phyloP scores from a whole-genome alignment of 176 grass and related monocot species.

The Coix lacrymajobi region DNA sequence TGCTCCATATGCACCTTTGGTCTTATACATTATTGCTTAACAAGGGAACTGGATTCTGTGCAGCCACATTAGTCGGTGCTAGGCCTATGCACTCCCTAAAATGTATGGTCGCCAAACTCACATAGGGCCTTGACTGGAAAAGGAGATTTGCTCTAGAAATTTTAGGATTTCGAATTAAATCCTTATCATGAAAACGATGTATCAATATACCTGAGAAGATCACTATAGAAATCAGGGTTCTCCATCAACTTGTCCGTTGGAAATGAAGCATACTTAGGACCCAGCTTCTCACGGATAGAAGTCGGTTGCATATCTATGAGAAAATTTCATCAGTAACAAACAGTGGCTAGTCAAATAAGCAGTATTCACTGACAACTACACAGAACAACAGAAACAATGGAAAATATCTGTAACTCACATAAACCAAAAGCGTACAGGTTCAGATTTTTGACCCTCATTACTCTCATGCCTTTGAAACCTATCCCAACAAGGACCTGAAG shows the following conservation, averaged over 20 bases:
- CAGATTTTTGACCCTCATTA: conserved; percentile 84
- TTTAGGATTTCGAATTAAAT: not conserved
- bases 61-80: not conserved
- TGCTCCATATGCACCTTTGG: not conserved
- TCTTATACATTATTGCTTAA: not conserved
- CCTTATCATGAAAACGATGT: not conserved
- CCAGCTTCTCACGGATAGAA: conserved; percentile 80
- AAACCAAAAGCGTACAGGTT: conserved; percentile 95
- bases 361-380: not conserved
- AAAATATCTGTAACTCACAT: conserved; percentile 59
- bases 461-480: conserved; percentile 81
- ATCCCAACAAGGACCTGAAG: conserved; percentile 86
- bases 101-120: not conserved
- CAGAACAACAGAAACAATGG: not conserved
- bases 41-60: not conserved
- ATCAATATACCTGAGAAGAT: conserved; percentile 76
- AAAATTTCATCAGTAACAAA: conserved; percentile 23
- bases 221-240: conserved; percentile 76
- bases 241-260: conserved; percentile 59
- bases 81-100: not conserved
- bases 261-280: conserved; percentile 86
- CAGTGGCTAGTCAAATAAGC: not conserved
- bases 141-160: not conserved
- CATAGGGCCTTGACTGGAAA: not conserved
- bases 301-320: conserved; percentile 75